Percentiles rank a stretch among this genome's conserved stretches.
These are phyloP conservation scores for Fusarium staphyleae DNA, from an alignment of 2,329 filamentous ascomycete genomes.

Conservation along the genomic window DNA sequence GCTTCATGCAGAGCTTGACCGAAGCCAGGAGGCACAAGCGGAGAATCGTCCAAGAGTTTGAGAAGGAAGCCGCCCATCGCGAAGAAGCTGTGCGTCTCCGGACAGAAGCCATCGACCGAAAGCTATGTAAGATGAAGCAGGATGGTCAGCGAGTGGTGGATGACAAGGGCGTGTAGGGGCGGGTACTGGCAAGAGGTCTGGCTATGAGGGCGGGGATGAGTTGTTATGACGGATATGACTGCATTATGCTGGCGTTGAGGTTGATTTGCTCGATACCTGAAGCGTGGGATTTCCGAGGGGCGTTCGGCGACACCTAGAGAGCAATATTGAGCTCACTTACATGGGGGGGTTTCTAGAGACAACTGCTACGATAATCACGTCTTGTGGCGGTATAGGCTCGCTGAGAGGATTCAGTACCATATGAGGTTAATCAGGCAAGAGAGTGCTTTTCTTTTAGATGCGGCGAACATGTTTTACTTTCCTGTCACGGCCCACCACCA, in stretches of 20 bases:
- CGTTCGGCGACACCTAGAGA: conserved; percentile 21
- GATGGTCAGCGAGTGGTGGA: conserved; percentile 65
- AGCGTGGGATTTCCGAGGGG: conserved; percentile 22
- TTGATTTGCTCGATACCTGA: conserved; percentile 29
- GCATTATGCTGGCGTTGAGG: conserved; percentile 39
- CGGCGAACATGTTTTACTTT: conserved; percentile 63
- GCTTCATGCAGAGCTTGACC: conserved; percentile 57
- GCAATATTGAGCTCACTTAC: conserved; percentile 24
- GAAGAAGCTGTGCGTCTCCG: conserved; percentile 62
- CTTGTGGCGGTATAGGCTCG: conserved; percentile 7
- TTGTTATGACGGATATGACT: conserved; percentile 39
- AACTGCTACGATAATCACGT: conserved; percentile 27
- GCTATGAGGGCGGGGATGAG: conserved; percentile 11
- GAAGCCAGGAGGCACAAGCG: conserved; percentile 59
- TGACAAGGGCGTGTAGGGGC: conserved; percentile 43
- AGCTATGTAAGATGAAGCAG: conserved; percentile 61
- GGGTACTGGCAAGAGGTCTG: neutral
- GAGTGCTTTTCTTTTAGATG: conserved; percentile 46
- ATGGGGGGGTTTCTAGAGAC: conserved; percentile 6
- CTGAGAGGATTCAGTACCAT: conserved; percentile 28
- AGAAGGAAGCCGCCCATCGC: conserved; percentile 61
- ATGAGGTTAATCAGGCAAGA: conserved; percentile 27
- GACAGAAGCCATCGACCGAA: conserved; percentile 61
- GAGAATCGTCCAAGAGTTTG: conserved; percentile 57
- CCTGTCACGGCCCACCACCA: conserved; percentile 67